Base-by-base conservation (phyloP, 768 basidiomycete genomes). In the Cyclocybe aegerita region DNA sequence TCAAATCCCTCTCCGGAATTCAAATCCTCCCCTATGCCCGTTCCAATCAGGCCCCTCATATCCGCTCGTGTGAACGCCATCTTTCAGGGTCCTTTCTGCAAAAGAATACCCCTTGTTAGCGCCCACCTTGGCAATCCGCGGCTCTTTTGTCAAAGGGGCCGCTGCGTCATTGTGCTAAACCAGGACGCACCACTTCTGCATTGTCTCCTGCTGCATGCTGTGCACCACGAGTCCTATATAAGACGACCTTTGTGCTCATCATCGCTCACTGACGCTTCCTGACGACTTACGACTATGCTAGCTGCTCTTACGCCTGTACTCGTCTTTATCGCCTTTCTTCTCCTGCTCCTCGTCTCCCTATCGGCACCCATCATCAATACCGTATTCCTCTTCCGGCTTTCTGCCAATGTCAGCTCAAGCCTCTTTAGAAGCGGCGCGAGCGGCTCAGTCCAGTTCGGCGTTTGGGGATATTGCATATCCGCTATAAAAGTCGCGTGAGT, bases 381-480 rank as follows among this genome's bases (percentile, higher is more conserved):
- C 51, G 78, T 87, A 43, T 81, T 74, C 66, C 71, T 85, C 43
- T 81, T 86, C 60, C 67, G 71, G 36, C 70, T 85, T 43, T 57
- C 70, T 17, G 71, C 72, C 11, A 59, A 70, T 32, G 60, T 66
- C 37, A 49, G 46, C 42, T 65, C 70, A 9, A 58, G 64, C 45
- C 55, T 75, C 43, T 52, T 76, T 39, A 53, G 63, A 50, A 61
- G 69, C 43, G 67, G 65, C 39, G 74, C 68, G 37, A 64, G 54
- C 29, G 73, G 62, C 15, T 60, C 60, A 42, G 79, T 76, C 51
- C 68, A 67, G 37, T 79, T 85, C 61, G 84, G 85, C 49, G 76
- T 84, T 45, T 87, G 80, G 74, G 85, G 85, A 31, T 84, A 81
- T 59, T 86, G 84, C 64, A 67, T 76, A 35, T 75, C 77, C 30